phyloP scores from a whole-genome alignment of 257 asterid species.

The Solanum chiquidenum region DNA sequence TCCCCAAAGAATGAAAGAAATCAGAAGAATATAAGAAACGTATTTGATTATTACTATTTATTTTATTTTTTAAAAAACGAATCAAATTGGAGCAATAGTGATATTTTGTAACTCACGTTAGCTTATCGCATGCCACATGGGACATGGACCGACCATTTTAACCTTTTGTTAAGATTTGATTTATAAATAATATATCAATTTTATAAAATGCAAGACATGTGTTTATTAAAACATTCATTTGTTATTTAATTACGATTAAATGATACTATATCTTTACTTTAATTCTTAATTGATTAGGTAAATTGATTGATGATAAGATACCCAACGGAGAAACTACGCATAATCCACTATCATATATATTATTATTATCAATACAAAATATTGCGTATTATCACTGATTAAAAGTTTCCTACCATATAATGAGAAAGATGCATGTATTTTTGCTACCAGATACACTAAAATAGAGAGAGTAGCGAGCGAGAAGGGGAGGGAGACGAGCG shows the following conservation, averaged over 20 bases:
- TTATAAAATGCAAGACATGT: neutral
- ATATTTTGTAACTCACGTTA: neutral
- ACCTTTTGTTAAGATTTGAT: neutral
- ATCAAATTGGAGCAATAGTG: neutral
- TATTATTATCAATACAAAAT: no score
- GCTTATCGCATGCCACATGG: neutral
- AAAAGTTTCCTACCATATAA: no score
- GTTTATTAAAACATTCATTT: neutral
- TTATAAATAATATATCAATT: neutral
- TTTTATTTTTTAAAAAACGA: neutral
- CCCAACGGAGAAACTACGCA: no score
- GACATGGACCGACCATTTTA: neutral
- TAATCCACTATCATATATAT: no score
- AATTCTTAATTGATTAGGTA: neutral
- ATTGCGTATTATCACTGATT: no score
- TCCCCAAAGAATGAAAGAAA: neutral
- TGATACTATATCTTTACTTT: neutral
- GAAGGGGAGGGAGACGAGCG: neutral
- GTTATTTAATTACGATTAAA: neutral
- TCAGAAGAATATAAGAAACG: neutral
- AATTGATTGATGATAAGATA: no score
- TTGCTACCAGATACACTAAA: neutral
- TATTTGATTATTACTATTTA: neutral
- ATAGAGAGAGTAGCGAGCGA: no score
- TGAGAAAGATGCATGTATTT: neutral